Evolutionary conservation across 73 alveolate genomes (phyloP).

Genomic region (Paraurostyla sp.): DNA sequence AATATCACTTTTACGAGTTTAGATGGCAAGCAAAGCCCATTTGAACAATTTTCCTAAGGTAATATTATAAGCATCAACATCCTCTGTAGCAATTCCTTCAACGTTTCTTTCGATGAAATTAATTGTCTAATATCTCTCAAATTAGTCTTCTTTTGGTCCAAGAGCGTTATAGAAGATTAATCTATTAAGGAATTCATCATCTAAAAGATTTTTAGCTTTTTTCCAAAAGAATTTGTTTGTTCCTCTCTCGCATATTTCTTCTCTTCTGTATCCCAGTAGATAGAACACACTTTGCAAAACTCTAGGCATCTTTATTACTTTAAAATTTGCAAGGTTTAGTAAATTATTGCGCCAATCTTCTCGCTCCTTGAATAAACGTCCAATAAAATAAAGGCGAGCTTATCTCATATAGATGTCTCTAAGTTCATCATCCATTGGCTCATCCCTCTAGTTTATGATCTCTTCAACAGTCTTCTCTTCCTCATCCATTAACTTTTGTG

Average conservation of each 20-base stretch:
- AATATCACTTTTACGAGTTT: slow-evolving; percentile 60
- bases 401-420: slow-evolving; percentile 36
- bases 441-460: slow-evolving; percentile 71
- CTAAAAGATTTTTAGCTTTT: slow-evolving; percentile 84
- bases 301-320: slow-evolving; percentile 86
- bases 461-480: slow-evolving; percentile 80
- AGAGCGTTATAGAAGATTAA: slow-evolving; percentile 79
- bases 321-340: slow-evolving; percentile 74
- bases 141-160: slow-evolving; percentile 89
- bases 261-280: slow-evolving; percentile 81
- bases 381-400: slow-evolving; percentile 3
- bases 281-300: slow-evolving; percentile 87
- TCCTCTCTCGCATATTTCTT: slow-evolving; percentile 86
- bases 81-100: slow-evolving; percentile 38
- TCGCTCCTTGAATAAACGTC: slow-evolving; percentile 30
- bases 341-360: slow-evolving; percentile 80
- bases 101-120: slow-evolving; percentile 72
- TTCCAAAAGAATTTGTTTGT: slow-evolving; percentile 97
- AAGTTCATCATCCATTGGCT: slow-evolving; percentile 75
- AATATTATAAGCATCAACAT: slow-evolving; percentile 69
- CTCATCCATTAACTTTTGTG: slow-evolving; percentile 83
- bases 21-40: slow-evolving; percentile 63
- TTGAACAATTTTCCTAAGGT: slow-evolving; percentile 60
- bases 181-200: slow-evolving; percentile 78
- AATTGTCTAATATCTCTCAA: slow-evolving; percentile 56